Conservation (phyloP, 2,329 filamentous ascomycete species). For the Zasmidium angulare region DNA sequence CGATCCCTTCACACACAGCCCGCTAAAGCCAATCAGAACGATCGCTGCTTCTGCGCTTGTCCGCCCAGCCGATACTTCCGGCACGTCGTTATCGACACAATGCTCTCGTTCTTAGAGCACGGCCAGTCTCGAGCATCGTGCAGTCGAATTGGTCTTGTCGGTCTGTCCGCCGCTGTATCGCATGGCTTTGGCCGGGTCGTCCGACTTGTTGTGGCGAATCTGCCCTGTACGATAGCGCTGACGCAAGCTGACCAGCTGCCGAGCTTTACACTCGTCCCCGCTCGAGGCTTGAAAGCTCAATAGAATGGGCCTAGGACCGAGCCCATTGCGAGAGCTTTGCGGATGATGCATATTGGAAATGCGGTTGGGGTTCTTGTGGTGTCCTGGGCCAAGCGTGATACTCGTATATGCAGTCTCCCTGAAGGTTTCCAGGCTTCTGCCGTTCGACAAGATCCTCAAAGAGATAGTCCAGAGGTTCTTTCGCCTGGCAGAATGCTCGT, state of each 20-base stretch:
- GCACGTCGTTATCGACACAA: neutral
- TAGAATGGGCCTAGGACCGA: neutral
- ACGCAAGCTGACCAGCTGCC: constrained; percentile 3
- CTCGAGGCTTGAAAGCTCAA: neutral
- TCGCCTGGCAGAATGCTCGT: too few species aligned
- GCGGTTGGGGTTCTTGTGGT: neutral
- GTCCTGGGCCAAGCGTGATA: too few species aligned
- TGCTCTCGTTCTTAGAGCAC: neutral
- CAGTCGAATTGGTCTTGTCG: neutral
- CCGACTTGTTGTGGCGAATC: neutral
- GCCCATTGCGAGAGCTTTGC: neutral
- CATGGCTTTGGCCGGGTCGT: neutral
- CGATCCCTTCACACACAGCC: constrained; percentile 2
- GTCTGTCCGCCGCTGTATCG: neutral
- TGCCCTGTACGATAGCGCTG: constrained; percentile 1
- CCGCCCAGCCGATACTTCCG: constrained; percentile 3
- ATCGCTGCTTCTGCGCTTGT: constrained; percentile 6
- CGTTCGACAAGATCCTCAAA: too few species aligned
- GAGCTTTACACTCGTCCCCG: neutral
- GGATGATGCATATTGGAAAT: neutral
- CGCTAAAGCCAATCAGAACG: constrained; percentile 11
- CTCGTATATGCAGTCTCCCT: too few species aligned
- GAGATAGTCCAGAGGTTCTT: too few species aligned
- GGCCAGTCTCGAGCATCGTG: neutral
- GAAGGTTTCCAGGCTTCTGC: too few species aligned